Conservation (phyloP, 768 basidiomycete species). For the Auriscalpium orientale region DNA sequence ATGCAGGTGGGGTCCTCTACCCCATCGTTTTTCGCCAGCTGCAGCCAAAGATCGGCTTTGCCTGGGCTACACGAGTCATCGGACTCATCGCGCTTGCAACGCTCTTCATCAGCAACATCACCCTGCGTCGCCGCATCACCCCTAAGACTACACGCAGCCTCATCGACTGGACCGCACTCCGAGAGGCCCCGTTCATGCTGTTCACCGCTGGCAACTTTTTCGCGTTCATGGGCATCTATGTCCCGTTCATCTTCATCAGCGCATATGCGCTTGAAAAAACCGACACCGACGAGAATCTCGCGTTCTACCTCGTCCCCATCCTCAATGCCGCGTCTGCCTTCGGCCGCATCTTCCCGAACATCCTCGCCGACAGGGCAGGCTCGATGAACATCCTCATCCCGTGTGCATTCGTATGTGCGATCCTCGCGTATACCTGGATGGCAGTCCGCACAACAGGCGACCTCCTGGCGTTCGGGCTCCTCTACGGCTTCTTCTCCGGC, state of each 20-base stretch:
- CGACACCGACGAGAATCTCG: constrained; percentile 10
- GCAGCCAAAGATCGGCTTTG: constrained; percentile 19
- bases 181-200: constrained; percentile 19
- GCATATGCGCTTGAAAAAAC: constrained; percentile 15
- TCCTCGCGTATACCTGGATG: constrained; percentile 24
- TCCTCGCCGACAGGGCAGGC: constrained; percentile 23
- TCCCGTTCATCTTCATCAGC: constrained; percentile 22
- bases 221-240: constrained; percentile 13
- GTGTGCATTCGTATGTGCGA: constrained; percentile 16
- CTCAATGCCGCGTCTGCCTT: constrained; percentile 23
- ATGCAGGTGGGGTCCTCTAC: constrained; percentile 18
- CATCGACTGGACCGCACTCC: constrained; percentile 7
- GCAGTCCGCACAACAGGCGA: constrained; percentile 20
- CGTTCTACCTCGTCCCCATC: constrained; percentile 25
- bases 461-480: constrained; percentile 24
- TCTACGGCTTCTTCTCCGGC: constrained; percentile 32
- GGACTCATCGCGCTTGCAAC: constrained; percentile 18
- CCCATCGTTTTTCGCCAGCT: constrained; percentile 24
- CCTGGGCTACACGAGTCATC: constrained; percentile 20
- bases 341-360: constrained; percentile 24
- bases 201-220: constrained; percentile 16
- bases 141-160: constrained; percentile 15
- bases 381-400: constrained; percentile 22
- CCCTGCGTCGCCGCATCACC: constrained; percentile 14
- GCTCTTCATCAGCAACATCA: constrained; percentile 15